Evolutionary conservation across 2,329 filamentous ascomycete species (phyloP).

Genomic region (Cercospora sojina): DNA sequence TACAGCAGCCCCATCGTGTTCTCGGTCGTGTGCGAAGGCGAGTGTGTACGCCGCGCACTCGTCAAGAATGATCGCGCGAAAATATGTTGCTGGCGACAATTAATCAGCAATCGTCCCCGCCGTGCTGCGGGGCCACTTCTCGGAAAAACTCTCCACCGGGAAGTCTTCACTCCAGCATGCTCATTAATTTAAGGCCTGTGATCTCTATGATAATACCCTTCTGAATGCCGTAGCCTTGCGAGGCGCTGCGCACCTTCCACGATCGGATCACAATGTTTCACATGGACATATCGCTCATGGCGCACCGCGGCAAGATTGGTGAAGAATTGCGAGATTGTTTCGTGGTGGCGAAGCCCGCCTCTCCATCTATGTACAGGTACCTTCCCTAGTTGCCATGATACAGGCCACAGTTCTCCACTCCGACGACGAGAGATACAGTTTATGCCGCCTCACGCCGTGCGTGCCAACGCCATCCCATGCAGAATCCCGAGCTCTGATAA

Average conservation of each 20-base stretch:
- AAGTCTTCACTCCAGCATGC: not conserved
- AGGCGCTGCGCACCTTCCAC: not conserved
- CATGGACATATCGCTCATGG: not conserved
- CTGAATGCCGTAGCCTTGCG: not conserved
- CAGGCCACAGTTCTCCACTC: not conserved
- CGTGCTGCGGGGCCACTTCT: not conserved
- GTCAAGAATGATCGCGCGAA: not conserved
- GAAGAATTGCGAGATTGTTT: not conserved
- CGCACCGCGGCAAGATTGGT: not conserved
- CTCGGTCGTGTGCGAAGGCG: not conserved
- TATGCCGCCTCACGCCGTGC: not conserved
- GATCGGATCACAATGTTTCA: not conserved
- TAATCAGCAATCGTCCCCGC: not conserved
- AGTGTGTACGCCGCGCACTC: not conserved
- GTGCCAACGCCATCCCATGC: not conserved
- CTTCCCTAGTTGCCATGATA: not conserved
- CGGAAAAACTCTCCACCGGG: not conserved
- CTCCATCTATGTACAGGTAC: not conserved
- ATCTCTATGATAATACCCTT: not conserved
- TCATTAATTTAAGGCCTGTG: not conserved
- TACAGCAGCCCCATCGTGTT: constrained; percentile 36
- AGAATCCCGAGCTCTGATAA: not conserved
- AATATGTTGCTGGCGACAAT: not conserved
- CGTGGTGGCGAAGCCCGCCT: not conserved
- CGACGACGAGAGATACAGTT: not conserved